Conservation (phyloP, 2,329 filamentous ascomycete species). For the Xylariaceae sp. region DNA sequence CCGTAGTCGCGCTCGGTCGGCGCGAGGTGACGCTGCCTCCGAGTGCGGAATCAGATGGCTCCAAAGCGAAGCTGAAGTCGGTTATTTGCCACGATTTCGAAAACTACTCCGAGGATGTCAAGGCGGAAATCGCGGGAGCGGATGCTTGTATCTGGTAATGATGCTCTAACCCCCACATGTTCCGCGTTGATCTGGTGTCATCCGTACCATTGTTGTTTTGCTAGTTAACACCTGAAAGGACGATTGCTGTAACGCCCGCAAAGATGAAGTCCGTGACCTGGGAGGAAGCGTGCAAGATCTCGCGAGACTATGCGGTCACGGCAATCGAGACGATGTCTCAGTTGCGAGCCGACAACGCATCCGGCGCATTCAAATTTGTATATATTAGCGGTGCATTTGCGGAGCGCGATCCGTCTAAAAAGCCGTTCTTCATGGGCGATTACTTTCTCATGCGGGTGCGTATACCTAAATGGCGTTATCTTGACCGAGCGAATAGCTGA, state of each 20-base stretch:
- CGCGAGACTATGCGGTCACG: conserved; percentile 31
- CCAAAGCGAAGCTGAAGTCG: conserved; percentile 28
- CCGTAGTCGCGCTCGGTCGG: neutral
- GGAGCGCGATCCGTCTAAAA: neutral
- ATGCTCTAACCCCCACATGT: conserved; percentile 4
- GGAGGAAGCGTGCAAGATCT: conserved; percentile 32
- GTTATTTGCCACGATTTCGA: conserved; percentile 32
- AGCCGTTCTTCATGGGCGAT: too few species aligned
- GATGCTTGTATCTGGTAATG: conserved; percentile 36
- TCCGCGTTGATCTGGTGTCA: neutral
- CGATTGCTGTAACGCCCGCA: too few species aligned
- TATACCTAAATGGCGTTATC: too few species aligned
- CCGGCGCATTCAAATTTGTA: conserved; percentile 34
- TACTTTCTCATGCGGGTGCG: too few species aligned
- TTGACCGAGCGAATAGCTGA: too few species aligned
- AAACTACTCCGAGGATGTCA: conserved; percentile 31
- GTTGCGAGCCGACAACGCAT: conserved; percentile 4
- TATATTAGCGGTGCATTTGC: conserved; percentile 32
- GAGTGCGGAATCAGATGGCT: neutral
- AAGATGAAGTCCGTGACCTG: conserved; percentile 19
- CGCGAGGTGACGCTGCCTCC: neutral
- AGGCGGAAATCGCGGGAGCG: conserved; percentile 28
- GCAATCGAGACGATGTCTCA: conserved; percentile 30
- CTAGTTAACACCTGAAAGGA: neutral
- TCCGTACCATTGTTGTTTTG: too few species aligned